Evolutionary conservation across 2,329 filamentous ascomycete species (phyloP), one percentile per base, ranked within the genome.

Genomic region (Diaporthe citriasiana): DNA sequence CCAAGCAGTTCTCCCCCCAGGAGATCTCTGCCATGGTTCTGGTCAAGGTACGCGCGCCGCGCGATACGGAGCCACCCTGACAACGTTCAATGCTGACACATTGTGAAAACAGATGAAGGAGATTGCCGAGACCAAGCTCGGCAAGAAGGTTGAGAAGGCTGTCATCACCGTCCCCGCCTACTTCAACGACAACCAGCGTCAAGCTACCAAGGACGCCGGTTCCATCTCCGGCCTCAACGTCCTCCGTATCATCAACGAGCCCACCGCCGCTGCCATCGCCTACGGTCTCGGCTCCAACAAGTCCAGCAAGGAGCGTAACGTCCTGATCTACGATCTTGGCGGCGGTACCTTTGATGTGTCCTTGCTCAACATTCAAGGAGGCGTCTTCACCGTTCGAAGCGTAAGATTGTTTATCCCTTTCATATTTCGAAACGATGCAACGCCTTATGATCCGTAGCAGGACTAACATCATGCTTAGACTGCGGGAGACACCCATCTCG

Each of bases 311-410:
- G 97, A 98, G 91, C 95, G 97, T 83, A 98, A 98, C 85, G 96
- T 99, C 82, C 91, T 99, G 80, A 98, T 99, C 89, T 99, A 98
- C 90, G 97, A 99, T 93, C 93, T 99, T 77, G 97, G 97, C 91
- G 97, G 97, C 91, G 97, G 97, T 91, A 99, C 97, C 85, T 99
- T 99, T 88, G 97, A 99, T 98, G 97, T 99, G 38, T 98, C 97
- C 77, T 94, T 98, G 79, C 92, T 99, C 59, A 96, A 98, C 91
- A 98, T 99, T 85, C 95, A 98, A 89, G 95, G 96, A 84, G 97
- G 97, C 90, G 97, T 99, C 82, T 99, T 99, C 91, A 98, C 96
- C 78, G 97, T 98, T 85, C 97, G 97, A n/a, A n/a, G n/a, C n/a
- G n/a, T n/a, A n/a, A n/a, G n/a, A n/a, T n/a, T n/a, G n/a, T n/a